A percentile compares a stretch with the other conserved stretches of the same genome.
These are phyloP conservation scores for Neostapfia colusana DNA, from an alignment of 176 grass and related monocot genomes.

Conservation along the genomic window DNA sequence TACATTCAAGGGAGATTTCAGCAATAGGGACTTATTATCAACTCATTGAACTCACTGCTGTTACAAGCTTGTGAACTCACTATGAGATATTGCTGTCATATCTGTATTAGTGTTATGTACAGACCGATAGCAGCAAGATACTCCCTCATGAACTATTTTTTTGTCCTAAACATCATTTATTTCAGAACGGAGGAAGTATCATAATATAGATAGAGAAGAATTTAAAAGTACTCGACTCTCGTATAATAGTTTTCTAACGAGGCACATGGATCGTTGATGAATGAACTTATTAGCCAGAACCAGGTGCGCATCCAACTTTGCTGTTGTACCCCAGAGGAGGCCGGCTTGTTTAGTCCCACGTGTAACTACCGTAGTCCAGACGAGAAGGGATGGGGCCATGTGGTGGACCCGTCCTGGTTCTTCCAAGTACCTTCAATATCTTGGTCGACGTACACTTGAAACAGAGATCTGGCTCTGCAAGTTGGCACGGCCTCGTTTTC, in stretches of 20 bases:
- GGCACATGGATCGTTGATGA: slow-evolving; percentile 56
- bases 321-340: slow-evolving; percentile 15
- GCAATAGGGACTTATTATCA: no score
- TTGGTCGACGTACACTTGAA: slow-evolving; percentile 8
- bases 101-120: not conserved
- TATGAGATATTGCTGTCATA: no score
- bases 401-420: slow-evolving; percentile 49
- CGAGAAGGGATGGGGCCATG: slow-evolving; percentile 29
- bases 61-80: no score
- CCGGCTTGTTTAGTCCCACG: slow-evolving; percentile 31
- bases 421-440: slow-evolving; percentile 21
- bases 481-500: not conserved
- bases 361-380: slow-evolving; percentile 33
- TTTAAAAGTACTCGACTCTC: slow-evolving; percentile 10
- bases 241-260: slow-evolving; percentile 2
- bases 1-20: no score
- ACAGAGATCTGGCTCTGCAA: not conserved
- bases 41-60: no score
- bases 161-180: no score
- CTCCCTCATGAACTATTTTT: no score
- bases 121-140: slow-evolving; percentile 10
- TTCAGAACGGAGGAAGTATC: no score
- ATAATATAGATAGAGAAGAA: not conserved
- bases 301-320: slow-evolving; percentile 36
- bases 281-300: not conserved